Percentiles rank a stretch among this genome's conserved stretches.
Conservation (phyloP, 2,329 filamentous ascomycete species). For the Trichophyton benhamiae region DNA sequence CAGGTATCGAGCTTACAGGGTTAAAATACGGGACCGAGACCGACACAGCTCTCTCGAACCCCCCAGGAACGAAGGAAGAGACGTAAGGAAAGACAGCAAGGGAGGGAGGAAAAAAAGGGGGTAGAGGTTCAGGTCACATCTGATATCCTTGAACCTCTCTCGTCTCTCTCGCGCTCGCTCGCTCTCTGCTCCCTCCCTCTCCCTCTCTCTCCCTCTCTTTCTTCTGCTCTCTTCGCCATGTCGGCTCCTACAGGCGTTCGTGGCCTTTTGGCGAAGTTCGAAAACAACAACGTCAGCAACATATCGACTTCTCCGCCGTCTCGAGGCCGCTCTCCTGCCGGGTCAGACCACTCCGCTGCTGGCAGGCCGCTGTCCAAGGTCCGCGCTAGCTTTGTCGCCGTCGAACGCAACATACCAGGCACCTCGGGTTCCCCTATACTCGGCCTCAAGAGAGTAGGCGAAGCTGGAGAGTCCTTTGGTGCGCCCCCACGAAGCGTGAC, state of each 20-base stretch:
- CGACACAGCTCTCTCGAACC: neutral
- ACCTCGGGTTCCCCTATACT: conserved; percentile 22
- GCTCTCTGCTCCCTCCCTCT: no score
- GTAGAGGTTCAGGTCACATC: conserved; percentile 4
- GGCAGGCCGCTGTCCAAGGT: conserved; percentile 60
- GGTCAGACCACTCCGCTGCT: conserved; percentile 29
- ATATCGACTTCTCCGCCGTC: conserved; percentile 52
- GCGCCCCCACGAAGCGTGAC: conserved; percentile 15
- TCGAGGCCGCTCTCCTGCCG: conserved; percentile 55
- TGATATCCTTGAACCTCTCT: conserved; percentile 1
- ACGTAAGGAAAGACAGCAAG: neutral
- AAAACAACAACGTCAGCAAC: conserved; percentile 56
- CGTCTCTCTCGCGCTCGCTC: no score
- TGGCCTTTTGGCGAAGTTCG: conserved; percentile 70
- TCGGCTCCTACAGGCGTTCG: conserved; percentile 44
- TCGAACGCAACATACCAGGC: conserved; percentile 38
- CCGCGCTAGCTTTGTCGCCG: conserved; percentile 60
- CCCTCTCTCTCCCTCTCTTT: no score
- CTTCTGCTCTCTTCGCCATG: conserved; percentile 6
- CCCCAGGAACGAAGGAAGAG: neutral
- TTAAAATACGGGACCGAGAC: neutral
- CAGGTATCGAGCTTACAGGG: neutral
- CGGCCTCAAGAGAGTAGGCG: conserved; percentile 31
- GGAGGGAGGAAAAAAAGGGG: neutral
- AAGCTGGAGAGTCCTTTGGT: conserved; percentile 26